A percentile compares a stretch with the other conserved stretches of the same genome.
These are phyloP conservation scores for Aspergillus tanneri DNA, from an alignment of 2,329 filamentous ascomycete genomes.

Conservation along the genomic window DNA sequence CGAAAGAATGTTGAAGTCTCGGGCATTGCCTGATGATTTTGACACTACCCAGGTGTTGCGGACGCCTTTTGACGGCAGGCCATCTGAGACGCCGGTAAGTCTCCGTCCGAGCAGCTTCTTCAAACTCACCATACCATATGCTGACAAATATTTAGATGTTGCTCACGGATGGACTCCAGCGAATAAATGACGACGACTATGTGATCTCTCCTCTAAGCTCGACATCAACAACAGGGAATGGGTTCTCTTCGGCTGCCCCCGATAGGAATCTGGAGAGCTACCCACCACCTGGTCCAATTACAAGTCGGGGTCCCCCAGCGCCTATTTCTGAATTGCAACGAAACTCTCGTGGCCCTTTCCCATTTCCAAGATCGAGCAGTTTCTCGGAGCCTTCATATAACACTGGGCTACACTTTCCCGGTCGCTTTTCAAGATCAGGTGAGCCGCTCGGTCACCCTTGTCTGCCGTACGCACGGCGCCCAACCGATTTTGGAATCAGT, in stretches of 20 bases:
- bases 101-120: too few relatives aligned
- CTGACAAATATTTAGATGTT: too few relatives aligned
- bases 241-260: conserved; percentile 32
- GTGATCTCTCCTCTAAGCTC: conserved; percentile 39
- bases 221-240: conserved; percentile 36
- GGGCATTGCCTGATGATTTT: conserved; percentile 60
- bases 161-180: conserved; percentile 35
- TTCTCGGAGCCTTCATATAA: conserved; percentile 35
- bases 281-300: conserved; percentile 26
- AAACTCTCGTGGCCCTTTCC: conserved; percentile 28
- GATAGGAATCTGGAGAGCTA: conserved; percentile 30
- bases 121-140: too few relatives aligned
- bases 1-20: conserved; percentile 60
- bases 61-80: conserved; percentile 50
- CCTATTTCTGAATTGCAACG: conserved; percentile 32
- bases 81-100: conserved; percentile 51
- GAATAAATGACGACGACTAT: conserved; percentile 39
- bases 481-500: conserved; percentile 31
- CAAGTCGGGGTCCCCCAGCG: conserved; percentile 26
- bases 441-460: conserved; percentile 24
- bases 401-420: conserved; percentile 29
- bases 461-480: conserved; percentile 29
- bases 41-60: conserved; percentile 61
- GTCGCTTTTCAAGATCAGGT: conserved; percentile 28
- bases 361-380: conserved; percentile 36